Percentiles rank a stretch among this genome's conserved stretches.
phyloP scores from a whole-genome alignment of 1,284 basidiomycete genomes.

The Pyrrhoderma lamaoense region DNA sequence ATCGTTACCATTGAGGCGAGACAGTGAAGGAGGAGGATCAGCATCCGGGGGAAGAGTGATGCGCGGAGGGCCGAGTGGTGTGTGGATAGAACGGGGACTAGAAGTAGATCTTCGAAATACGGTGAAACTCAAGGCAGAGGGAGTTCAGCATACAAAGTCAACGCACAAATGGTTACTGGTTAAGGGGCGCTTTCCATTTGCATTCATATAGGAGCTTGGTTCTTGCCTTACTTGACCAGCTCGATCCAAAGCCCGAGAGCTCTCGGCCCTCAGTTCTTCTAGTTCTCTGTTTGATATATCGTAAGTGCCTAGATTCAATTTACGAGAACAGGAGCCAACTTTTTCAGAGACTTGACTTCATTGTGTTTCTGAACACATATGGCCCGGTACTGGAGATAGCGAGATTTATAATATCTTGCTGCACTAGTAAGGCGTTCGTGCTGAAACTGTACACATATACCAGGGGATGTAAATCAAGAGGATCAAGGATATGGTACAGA shows the following conservation, averaged over 20 bases:
- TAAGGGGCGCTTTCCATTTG: constrained; percentile 60
- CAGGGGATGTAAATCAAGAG: constrained; percentile 1
- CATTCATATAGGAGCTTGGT: constrained; percentile 36
- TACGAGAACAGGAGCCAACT: constrained; percentile 30
- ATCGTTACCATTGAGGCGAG: constrained; percentile 1
- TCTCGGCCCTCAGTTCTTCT: constrained; percentile 20
- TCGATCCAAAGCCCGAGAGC: neutral
- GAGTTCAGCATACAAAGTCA: neutral
- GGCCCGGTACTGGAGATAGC: constrained; percentile 44
- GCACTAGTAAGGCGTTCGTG: constrained; percentile 65
- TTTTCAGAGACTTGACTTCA: constrained; percentile 39
- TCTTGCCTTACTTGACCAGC: no score
- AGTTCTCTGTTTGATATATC: constrained; percentile 32
- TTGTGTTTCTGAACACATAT: constrained; percentile 40
- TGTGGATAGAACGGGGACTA: constrained; percentile 16
- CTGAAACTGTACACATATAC: constrained; percentile 52
- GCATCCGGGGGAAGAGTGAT: constrained; percentile 17
- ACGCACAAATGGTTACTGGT: constrained; percentile 24
- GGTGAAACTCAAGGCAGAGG: neutral
- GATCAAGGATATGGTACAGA: constrained; percentile 5
- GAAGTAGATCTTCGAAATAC: constrained; percentile 7
- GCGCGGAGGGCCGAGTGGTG: constrained; percentile 12
- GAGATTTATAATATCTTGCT: constrained; percentile 50
- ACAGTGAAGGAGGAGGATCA: constrained; percentile 14
- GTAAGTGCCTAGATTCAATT: constrained; percentile 31